Base-by-base conservation (phyloP, 768 basidiomycete genomes). In the Termitomyces heimii region DNA sequence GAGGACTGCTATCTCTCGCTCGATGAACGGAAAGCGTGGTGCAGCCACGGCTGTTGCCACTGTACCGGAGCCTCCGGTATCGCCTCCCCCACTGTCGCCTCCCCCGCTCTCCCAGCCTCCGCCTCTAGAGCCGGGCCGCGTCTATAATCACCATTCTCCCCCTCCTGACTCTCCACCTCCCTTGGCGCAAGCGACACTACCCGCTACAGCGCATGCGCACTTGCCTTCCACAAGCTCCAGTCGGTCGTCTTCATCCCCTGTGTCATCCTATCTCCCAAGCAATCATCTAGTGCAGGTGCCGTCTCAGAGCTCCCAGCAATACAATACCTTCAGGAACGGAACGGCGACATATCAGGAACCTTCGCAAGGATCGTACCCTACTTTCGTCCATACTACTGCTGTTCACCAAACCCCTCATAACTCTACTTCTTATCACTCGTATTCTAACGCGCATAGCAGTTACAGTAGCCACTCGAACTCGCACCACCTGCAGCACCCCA, bases 111-210 rank as follows among this genome's bases (percentile, higher is more conserved):
- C 72, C 4, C 66, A 73, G 0, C 74, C 82, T 0, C 81, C 79
- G 5, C 71, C 81, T 8, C 60, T 82, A 26, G 81, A 78, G 58
- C 77, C 71, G 0, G 77, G 79, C 4, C 66, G 74, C 6, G 39
- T 72, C 0, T 76, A 75, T 46, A 58, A 57, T 40, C 70, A 71
- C 42, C 69, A 73, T 48, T 69, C 70, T 3, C 71, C 79, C 0
- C 78, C 82, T 0, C 82, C 82, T 0, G 78, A 83, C 45, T 82
- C 84, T 0, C 82, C 83, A 0, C 83, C 82, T 0, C 72, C 80
- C 0, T 72, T 85, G 39, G 77, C 77, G 0, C 80, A 78, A 16
- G 82, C 84, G 0, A 79, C 78, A 0, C 69, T 80, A 0, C 77
- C 78, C 0, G 73, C 75, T 1, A 73, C 77, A 5, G 72, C 70